Base-by-base conservation (phyloP, 345 rosid genomes). In the Bruguiera parviflora region DNA sequence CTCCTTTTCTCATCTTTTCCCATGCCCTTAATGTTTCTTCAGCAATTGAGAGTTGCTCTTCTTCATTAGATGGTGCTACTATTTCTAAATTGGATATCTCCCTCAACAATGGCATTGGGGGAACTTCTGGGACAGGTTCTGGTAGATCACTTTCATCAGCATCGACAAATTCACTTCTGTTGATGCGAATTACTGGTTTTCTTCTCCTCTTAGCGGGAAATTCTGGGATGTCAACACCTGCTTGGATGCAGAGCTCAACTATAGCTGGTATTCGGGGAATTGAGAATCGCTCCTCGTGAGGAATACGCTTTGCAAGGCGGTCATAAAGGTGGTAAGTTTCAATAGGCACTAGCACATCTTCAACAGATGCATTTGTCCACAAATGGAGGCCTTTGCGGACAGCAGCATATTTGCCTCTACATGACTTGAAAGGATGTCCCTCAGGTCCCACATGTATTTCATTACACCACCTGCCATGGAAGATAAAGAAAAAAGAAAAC, bases 401-500 rank as follows among this genome's bases (percentile, higher is more conserved):
- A 7, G 92, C 68, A 64, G 95, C 77, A 66, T 53, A 51, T 9
- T 84, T 80, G 52, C 97, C 97, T 87, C 75, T 88, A 77, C 98
- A 94, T 37, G 98, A 88, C 81, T 86, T 95, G 87, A 95, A 95
- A 22, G 96, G 92, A 81, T 89, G 99, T 24, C 93, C 97, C 21
- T 62, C 81, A 55, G 86, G 87, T 76, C 99, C 99, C 65, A 95
- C 99, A 32, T 91, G 97, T 71, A 95, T 87, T 81, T 95, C 99
- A 71, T 78, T 77, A 63, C 99, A 95, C 84, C 82, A 89, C 70
- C 97, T 95, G 87, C 78, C 73, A 60, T 76, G 58, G 35, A 13
- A 69, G 64, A 69, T 0, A 27, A 1, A 27, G 28, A 1, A 33
- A 24, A 10, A 11, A 32, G 25, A 3, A n/a, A 71, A 27, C 28